Evolutionary conservation across 2,329 filamentous ascomycete species (phyloP), one percentile per base, ranked within the genome.

Genomic region (Fusarium pseudoanthophilum): DNA sequence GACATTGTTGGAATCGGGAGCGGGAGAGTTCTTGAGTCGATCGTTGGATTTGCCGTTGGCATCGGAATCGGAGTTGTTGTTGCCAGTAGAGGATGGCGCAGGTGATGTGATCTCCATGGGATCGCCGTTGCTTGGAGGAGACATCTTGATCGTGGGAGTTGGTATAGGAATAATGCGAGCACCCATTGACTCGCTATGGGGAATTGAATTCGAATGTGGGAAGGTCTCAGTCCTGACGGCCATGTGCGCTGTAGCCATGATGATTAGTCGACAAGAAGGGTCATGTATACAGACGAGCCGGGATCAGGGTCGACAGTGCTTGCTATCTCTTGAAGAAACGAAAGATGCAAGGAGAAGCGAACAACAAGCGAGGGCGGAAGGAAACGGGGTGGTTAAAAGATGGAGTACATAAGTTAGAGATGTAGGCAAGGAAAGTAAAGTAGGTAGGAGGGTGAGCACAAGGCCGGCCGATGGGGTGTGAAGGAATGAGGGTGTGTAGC

Each of bases 51-150:
- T 81, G 72, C 82, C 82, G 78, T 83, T 83, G 60, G 78, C 76
- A 57, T 84, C 82, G 63, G 79, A 79, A 32, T 86, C 85, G 51
- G 84, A 84, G 75, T 82, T 83, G 73, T 85, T 86, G 75, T 80
- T 83, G n/a, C 81, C 78, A 60, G 82, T 83, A 36, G 83, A 82
- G 60, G 85, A 81, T 63, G 83, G 84, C 69, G 85, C 84, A 59
- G 87, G 87, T 42, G 87, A 88, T 40, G 88, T 87, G 72, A 90
- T 85, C 69, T 91, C 89, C 89, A 91, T 91, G 67, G 88, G 88
- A 64, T 89, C 88, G 74, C 86, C 87, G 36, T 87, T 86, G 55
- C 86, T 87, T 26, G 88, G 87, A 60, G 88, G 85, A 72, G 89
- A 89, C 83, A 88, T 89, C 79, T 88, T 87, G 78, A 89, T 87